Conservation (phyloP, 192 early-diverging fungal genomes). For the Linnemannia hyalina region DNA sequence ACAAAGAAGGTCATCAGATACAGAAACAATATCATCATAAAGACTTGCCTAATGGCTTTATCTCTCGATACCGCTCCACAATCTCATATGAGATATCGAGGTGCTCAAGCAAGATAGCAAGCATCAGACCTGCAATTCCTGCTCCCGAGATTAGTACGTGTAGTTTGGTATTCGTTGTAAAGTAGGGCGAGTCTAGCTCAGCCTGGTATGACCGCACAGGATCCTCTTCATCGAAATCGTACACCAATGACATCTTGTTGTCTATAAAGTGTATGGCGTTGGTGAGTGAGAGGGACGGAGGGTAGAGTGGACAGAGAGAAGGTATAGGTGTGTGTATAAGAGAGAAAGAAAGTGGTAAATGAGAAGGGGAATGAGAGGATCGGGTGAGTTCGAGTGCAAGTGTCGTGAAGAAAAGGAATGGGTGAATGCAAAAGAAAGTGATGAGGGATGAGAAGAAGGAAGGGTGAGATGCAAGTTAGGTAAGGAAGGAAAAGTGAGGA, state of each 20-base stretch:
- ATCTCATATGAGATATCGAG: conserved; percentile 5
- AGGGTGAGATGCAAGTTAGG: not conserved
- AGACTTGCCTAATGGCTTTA: not conserved
- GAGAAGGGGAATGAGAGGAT: not conserved
- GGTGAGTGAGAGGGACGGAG: not conserved
- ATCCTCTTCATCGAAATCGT: not conserved
- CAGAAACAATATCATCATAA: not conserved
- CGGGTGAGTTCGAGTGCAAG: not conserved
- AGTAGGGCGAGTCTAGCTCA: not conserved
- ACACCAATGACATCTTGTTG: not conserved
- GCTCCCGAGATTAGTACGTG: conserved; percentile 5
- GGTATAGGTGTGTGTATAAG: not conserved
- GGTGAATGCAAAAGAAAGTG: not conserved
- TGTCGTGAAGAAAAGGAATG: too few species aligned
- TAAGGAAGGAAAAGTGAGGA: not conserved
- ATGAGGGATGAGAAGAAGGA: not conserved
- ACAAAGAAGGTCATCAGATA: not conserved
- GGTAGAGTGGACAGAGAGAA: too few species aligned
- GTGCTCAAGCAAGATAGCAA: conserved; percentile 1
- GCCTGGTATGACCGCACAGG: not conserved
- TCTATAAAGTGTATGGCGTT: not conserved
- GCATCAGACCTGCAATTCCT: conserved; percentile 1
- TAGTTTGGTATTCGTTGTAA: not conserved
- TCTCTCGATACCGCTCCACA: conserved; percentile 4
- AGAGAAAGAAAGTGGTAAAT: not conserved